These are phyloP conservation scores for Cordyceps tenuipes DNA, from an alignment of 2,329 filamentous ascomycete species.

Conservation along the genomic window DNA sequence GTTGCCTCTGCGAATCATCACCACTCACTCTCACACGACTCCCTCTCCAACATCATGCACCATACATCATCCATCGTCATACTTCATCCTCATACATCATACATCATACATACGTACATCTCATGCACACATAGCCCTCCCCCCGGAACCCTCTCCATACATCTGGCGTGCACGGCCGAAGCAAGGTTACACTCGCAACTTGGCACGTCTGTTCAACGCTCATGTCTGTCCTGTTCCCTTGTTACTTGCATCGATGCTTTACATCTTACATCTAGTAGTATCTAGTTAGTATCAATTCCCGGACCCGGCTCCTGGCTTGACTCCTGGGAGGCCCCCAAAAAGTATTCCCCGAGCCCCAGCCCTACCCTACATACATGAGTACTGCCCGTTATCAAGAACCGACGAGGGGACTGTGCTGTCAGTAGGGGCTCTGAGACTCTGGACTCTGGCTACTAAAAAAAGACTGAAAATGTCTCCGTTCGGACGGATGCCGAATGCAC, in stretches of 20 bases:
- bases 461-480: not conserved
- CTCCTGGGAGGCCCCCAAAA: not conserved
- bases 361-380: not conserved
- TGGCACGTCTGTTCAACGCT: not conserved
- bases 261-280: no score
- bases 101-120: no score
- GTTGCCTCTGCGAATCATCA: not conserved
- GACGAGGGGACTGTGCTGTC: not conserved
- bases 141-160: not conserved
- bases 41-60: no score
- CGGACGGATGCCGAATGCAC: not conserved
- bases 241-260: not conserved
- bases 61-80: no score
- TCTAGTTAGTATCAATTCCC: not conserved
- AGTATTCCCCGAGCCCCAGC: not conserved
- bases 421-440: not conserved
- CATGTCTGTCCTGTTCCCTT: not conserved
- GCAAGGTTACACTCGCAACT: not conserved
- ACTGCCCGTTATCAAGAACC: no score
- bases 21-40: not conserved
- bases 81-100: no score
- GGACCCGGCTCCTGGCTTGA: not conserved
- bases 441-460: not conserved
- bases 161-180: not conserved
- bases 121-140: no score